These are phyloP conservation scores for Moesziomyces antarcticus DNA, from an alignment of 1,284 basidiomycete genomes.

Conservation along the genomic window DNA sequence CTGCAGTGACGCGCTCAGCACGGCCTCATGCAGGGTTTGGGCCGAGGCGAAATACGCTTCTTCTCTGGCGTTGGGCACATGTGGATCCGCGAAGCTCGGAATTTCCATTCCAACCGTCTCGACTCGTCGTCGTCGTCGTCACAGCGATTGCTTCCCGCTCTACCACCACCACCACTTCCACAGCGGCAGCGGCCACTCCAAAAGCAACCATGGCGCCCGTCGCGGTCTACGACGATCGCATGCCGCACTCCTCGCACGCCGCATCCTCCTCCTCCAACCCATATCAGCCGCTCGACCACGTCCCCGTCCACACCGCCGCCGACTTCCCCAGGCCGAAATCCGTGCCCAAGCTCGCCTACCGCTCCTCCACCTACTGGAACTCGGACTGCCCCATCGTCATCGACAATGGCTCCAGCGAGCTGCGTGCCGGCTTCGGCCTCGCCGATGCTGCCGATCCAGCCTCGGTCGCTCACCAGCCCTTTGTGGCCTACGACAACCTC, in stretches of 20 bases:
- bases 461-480: slow-evolving; percentile 31
- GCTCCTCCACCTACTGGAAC: slow-evolving; percentile 49
- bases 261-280: slow-evolving; percentile 20
- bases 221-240: slow-evolving; percentile 30
- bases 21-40: neutral
- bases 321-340: slow-evolving; percentile 48
- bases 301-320: slow-evolving; percentile 32
- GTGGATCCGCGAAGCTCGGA: slow-evolving; percentile 12
- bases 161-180: neutral
- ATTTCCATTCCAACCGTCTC: slow-evolving; percentile 14
- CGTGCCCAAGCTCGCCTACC: slow-evolving; percentile 40
- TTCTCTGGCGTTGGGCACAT: too few species aligned
- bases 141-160: neutral
- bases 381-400: slow-evolving; percentile 77
- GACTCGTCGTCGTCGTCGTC: neutral
- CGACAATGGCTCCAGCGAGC: slow-evolving; percentile 87
- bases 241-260: slow-evolving; percentile 12
- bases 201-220: slow-evolving; percentile 43
- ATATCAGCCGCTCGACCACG: slow-evolving; percentile 45
- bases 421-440: slow-evolving; percentile 86
- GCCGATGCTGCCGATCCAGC: slow-evolving; percentile 53
- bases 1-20: neutral
- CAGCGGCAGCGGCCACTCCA: neutral
- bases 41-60: neutral
- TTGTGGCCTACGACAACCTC: slow-evolving; percentile 59